Evolutionary conservation across 2,329 filamentous ascomycete species (phyloP).

Genomic region (Alternaria rosae): DNA sequence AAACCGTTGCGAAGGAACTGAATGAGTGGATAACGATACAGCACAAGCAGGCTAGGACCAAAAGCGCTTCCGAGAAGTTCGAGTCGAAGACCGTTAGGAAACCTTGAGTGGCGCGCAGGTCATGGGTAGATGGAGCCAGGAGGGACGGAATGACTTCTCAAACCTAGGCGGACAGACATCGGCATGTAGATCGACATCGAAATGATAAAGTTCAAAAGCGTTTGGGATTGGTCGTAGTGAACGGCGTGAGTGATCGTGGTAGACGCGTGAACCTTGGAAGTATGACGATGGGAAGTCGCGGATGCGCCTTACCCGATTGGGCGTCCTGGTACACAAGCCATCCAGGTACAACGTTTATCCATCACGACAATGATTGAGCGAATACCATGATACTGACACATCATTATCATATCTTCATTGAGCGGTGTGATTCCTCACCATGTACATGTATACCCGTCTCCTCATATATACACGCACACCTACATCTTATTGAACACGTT

Average conservation of each 20-base stretch:
- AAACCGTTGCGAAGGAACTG: no score
- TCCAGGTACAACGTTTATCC: neutral
- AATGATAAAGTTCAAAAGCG: no score
- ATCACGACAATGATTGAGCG: neutral
- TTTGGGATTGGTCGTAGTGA: neutral
- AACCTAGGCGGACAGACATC: no score
- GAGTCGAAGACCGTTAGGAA: no score
- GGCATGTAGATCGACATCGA: no score
- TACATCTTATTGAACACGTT: conserved; percentile 45
- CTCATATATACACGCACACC: neutral
- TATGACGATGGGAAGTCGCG: neutral
- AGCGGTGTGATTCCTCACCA: neutral
- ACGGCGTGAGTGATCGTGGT: neutral
- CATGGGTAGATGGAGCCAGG: no score
- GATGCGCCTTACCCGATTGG: neutral
- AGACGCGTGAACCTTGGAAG: neutral
- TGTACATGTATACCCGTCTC: neutral
- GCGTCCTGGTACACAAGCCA: neutral
- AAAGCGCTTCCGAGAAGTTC: no score
- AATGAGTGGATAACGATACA: no score
- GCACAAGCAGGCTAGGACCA: no score
- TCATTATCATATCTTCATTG: neutral
- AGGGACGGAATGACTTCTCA: no score
- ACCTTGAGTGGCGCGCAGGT: no score
- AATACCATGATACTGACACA: neutral